Evolutionary conservation across 345 rosid species (phyloP), one percentile per base, ranked within the genome.

Genomic region (Ailanthus altissimus): DNA sequence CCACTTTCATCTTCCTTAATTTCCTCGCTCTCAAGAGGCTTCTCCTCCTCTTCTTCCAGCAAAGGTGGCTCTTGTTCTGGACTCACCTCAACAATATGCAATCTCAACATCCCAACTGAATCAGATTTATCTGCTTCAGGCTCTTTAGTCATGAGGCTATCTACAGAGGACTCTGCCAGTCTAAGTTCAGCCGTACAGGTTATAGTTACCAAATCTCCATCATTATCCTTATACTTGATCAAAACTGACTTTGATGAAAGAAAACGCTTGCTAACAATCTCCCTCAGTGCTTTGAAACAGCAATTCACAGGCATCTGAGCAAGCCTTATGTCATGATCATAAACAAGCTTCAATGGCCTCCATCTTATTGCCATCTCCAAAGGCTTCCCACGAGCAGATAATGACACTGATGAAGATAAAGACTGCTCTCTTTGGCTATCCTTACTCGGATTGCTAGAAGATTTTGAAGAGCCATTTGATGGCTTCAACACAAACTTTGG

Each of bases 121-220:
- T 82, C 83, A 73, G 80, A 67, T 77, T 86, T 88, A 79, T 87
- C 90, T 0, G 88, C 42, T 25, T 90, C 93, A 8, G 89, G 94
- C 71, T 89, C 91, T 81, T 84, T 87, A 0, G 82, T 78, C 81
- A 88, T n/a, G 72, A 77, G 77, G 81, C 83, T 67, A 79, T 92
- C 99, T 38, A 84, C 94, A 32, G 80, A 84, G 64, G 88, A 75
- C 82, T 92, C 99, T 4, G 97, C 97, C 83, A 89, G 75, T 77
- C 88, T 90, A 45, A 96, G 93, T 82, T 96, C 99, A 4, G 87
- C 81, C 0, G 94, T 88, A 65, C 84, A 88, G 4, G 99, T 96
- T 26, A 93, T 81, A 49, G 97, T 96, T 62, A 96, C 94, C 86
- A 96, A 90, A 83, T 96, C 99, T 21, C 98, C 98, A 70, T 96